phyloP scores from a whole-genome alignment of 768 basidiomycete genomes.

The Russula sp. region DNA sequence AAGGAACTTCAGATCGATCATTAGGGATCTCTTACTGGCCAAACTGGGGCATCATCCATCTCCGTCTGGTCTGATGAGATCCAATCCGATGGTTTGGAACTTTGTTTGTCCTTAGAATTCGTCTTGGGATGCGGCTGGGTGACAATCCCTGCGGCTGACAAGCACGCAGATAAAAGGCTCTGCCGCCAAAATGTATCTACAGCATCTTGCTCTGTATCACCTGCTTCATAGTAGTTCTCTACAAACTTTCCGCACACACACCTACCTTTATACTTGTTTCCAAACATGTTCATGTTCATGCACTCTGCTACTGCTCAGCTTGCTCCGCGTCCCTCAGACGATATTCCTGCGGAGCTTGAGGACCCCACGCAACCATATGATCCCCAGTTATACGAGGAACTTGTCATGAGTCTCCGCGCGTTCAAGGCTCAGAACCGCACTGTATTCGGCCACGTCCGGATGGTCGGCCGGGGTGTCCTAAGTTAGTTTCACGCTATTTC shows the following conservation, averaged over 20 bases:
- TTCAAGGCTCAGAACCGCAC: background rate
- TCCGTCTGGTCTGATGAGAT: too few relatives aligned
- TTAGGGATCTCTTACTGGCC: too few relatives aligned
- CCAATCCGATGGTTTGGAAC: too few relatives aligned
- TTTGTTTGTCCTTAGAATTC: too few relatives aligned
- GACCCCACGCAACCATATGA: background rate
- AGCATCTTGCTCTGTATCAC: background rate
- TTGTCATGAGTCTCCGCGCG: background rate
- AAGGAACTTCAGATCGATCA: too few relatives aligned
- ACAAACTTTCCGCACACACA: background rate
- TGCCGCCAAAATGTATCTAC: background rate
- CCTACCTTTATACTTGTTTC: background rate
- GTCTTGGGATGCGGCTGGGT: too few relatives aligned
- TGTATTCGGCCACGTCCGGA: background rate
- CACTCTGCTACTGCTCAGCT: slow-evolving; percentile 3
- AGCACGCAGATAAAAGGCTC: background rate
- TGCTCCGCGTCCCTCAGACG: background rate
- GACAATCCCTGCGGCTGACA: background rate
- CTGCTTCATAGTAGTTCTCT: background rate
- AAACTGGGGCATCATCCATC: too few relatives aligned
- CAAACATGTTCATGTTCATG: slow-evolving; percentile 10
- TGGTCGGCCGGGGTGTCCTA: background rate
- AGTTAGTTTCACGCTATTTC: background rate
- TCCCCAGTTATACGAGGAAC: background rate
- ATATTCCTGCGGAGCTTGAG: background rate